These are phyloP conservation scores for Leptographium procerum DNA, from an alignment of 2,329 filamentous ascomycete genomes.

Conservation along the genomic window DNA sequence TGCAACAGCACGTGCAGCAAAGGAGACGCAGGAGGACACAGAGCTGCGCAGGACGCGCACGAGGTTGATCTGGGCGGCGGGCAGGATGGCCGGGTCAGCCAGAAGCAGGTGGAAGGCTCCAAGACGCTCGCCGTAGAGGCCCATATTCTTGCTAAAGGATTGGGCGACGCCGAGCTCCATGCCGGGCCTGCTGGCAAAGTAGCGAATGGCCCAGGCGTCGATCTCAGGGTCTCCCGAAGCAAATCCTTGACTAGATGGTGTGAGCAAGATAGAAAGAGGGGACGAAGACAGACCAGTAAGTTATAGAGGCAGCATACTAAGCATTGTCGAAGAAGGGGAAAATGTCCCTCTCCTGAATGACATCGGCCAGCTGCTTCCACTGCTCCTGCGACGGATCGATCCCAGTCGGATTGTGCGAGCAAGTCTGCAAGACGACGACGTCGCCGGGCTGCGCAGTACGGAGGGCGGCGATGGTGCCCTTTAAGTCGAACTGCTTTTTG, in stretches of 20 bases:
- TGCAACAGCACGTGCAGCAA: not conserved
- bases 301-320: not conserved
- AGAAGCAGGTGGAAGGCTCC: not conserved
- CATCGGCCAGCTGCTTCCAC: not conserved
- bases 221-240: not conserved
- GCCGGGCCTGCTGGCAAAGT: not conserved
- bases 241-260: slow-evolving; percentile 1
- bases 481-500: not conserved
- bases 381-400: not conserved
- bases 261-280: not conserved
- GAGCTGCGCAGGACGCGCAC: not conserved
- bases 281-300: not conserved
- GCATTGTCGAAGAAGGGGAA: slow-evolving; percentile 1
- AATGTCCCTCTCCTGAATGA: not conserved
- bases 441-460: not conserved
- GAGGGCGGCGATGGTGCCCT: not conserved
- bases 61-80: not conserved
- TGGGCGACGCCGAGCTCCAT: not conserved
- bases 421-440: slow-evolving; percentile 1
- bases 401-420: slow-evolving; percentile 1
- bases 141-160: slow-evolving; percentile 3
- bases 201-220: not conserved
- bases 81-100: not conserved
- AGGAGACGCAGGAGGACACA: not conserved
- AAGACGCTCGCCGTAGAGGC: not conserved